Evolutionary conservation across 2,329 filamentous ascomycete genomes (phyloP).

Genomic region (Colletotrichum simmondsii): DNA sequence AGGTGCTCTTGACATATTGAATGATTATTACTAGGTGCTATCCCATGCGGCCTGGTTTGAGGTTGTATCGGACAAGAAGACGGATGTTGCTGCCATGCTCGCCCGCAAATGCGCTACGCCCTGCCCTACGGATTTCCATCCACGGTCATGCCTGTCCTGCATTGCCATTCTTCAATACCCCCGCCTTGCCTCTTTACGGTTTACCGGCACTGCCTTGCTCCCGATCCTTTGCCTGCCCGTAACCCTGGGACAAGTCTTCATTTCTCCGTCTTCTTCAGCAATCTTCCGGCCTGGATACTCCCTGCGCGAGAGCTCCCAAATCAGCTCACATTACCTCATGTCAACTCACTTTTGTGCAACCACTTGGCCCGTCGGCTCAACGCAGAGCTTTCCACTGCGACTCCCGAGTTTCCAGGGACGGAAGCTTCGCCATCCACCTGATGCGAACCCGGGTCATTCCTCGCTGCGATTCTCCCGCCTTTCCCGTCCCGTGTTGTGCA

Average conservation of each 20-base stretch:
- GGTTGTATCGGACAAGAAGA: too few relatives aligned
- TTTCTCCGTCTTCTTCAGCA: not conserved
- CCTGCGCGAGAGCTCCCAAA: not conserved
- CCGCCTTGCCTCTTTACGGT: not conserved
- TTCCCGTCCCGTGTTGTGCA: conserved; percentile 18
- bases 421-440: conserved; percentile 19
- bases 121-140: not conserved
- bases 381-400: conserved; percentile 12
- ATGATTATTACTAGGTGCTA: too few relatives aligned
- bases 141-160: not conserved
- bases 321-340: conserved; percentile 18
- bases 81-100: too few relatives aligned
- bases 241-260: not conserved
- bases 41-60: too few relatives aligned
- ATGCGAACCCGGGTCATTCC: conserved; percentile 3
- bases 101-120: not conserved
- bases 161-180: not conserved
- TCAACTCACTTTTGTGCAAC: conserved; percentile 10
- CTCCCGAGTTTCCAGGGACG: conserved; percentile 2
- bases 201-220: not conserved
- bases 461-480: conserved; percentile 18
- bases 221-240: not conserved
- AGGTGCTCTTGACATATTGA: too few relatives aligned
- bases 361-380: not conserved
- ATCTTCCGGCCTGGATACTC: not conserved